These are phyloP conservation scores for Calonectria ilicicola DNA, from an alignment of 2,329 filamentous ascomycete species.

Conservation along the genomic window DNA sequence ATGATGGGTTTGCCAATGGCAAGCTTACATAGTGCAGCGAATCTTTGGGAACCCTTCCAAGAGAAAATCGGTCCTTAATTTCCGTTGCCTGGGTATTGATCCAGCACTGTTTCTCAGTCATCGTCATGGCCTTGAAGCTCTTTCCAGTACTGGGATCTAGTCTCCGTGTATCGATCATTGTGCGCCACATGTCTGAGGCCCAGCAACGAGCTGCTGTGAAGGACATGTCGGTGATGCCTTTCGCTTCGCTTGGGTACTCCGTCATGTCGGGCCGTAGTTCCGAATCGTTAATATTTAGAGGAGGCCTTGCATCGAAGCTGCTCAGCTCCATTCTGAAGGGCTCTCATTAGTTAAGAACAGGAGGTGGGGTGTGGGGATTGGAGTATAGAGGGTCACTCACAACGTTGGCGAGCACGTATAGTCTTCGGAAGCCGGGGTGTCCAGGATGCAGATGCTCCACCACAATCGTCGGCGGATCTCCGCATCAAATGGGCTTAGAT, in stretches of 20 bases:
- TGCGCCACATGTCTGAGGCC: conserved; percentile 21
- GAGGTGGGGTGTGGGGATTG: too few species aligned
- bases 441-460: conserved; percentile 24
- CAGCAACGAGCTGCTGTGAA: conserved; percentile 21
- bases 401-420: conserved; percentile 13
- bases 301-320: conserved; percentile 15
- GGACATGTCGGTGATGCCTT: conserved; percentile 22
- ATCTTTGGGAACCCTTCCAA: background rate
- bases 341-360: background rate
- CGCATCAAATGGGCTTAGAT: conserved; percentile 16
- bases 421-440: conserved; percentile 20
- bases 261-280: conserved; percentile 15
- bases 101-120: conserved; percentile 13
- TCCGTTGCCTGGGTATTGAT: conserved; percentile 3
- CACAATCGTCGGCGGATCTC: conserved; percentile 23
- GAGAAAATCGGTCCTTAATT: background rate
- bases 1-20: background rate
- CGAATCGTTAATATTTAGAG: conserved; percentile 18
- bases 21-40: conserved; percentile 11
- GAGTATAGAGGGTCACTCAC: background rate
- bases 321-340: conserved; percentile 17
- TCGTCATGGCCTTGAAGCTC: conserved; percentile 20
- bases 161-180: conserved; percentile 22
- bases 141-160: conserved; percentile 10
- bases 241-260: conserved; percentile 13